A percentile compares a stretch with the other conserved stretches of the same genome.
These are phyloP conservation scores for Nasturtium officinale DNA, from an alignment of 345 rosid species.

Conservation along the genomic window DNA sequence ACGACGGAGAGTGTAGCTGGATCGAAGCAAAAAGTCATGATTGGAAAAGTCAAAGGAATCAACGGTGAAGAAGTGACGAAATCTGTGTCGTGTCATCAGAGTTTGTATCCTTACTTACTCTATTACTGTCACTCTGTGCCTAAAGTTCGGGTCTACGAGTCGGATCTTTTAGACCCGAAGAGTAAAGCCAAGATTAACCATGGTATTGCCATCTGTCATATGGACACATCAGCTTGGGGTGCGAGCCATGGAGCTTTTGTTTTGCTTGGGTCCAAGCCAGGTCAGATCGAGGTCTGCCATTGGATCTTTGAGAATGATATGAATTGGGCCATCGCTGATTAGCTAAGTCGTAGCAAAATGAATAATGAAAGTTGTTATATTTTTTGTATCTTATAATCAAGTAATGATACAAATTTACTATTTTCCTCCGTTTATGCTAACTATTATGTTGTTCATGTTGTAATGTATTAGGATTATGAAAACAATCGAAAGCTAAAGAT, in stretches of 20 bases:
- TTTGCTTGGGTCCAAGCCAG: conserved; percentile 59
- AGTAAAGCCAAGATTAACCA: conserved; percentile 61
- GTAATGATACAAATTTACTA: not conserved
- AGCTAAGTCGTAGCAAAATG: not conserved
- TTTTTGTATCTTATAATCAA: not conserved
- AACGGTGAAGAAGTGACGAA: conserved; percentile 71
- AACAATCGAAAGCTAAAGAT: not conserved
- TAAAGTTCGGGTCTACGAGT: conserved; percentile 75
- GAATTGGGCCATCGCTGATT: conserved; percentile 67
- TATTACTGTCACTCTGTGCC: conserved; percentile 93
- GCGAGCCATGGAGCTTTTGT: conserved; percentile 70
- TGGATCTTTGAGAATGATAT: conserved; percentile 88
- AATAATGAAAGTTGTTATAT: not conserved
- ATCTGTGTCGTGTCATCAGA: conserved; percentile 83
- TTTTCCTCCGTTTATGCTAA: not conserved
- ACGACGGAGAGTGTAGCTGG: conserved; percentile 64
- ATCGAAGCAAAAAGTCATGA: conserved; percentile 54
- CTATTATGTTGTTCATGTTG: not conserved
- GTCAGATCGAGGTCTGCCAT: conserved; percentile 75
- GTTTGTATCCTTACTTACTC: conserved; percentile 67
- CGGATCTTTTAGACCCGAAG: conserved; percentile 59
- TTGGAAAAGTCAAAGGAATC: conserved; percentile 63
- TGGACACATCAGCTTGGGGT: conserved; percentile 82
- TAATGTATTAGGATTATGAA: not conserved
- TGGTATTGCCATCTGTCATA: conserved; percentile 79